phyloP scores from a whole-genome alignment of 805 yeast genomes.

The Saccharomycopsis fibuligera region DNA sequence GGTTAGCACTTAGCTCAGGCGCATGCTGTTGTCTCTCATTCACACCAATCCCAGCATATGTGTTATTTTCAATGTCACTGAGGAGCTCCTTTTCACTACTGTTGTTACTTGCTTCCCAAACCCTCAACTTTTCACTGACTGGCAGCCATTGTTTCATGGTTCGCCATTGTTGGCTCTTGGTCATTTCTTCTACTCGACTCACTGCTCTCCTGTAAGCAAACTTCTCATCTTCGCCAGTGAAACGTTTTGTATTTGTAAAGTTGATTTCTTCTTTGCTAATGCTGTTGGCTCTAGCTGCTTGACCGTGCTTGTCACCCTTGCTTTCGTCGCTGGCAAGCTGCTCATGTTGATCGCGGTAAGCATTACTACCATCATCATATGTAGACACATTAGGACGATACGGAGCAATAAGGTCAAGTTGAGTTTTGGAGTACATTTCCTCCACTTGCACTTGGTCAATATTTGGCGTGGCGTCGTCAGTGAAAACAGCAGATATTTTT shows the following conservation, averaged over 20 bases:
- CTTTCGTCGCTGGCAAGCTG: too few species aligned
- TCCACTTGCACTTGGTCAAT: slow-evolving; percentile 49
- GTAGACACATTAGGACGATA: slow-evolving; percentile 64
- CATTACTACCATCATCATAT: slow-evolving; percentile 44
- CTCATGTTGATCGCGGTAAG: slow-evolving; percentile 26
- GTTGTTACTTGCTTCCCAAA: slow-evolving; percentile 44
- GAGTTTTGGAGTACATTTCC: slow-evolving; percentile 64
- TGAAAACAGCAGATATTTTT: slow-evolving; percentile 27
- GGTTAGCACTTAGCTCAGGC: slow-evolving; percentile 39
- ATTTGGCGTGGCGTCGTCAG: too few species aligned
- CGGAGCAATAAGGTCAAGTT: slow-evolving; percentile 53
- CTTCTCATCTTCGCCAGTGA: slow-evolving; percentile 73
- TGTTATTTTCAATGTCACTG: too few species aligned
- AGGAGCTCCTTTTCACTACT: too few species aligned
- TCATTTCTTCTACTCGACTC: slow-evolving; percentile 56
- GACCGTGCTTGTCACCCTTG: too few species aligned
- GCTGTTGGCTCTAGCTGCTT: too few species aligned
- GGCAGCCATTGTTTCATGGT: slow-evolving; percentile 48
- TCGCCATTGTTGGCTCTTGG: slow-evolving; percentile 48
- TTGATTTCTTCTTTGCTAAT: slow-evolving; percentile 27
- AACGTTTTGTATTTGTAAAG: slow-evolving; percentile 45
- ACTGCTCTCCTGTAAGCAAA: slow-evolving; percentile 71
- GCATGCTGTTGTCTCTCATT: slow-evolving; percentile 24
- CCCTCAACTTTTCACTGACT: slow-evolving; percentile 42
- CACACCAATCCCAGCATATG: background rate